Evolutionary conservation across 257 asterid genomes (phyloP), one percentile per base, ranked within the genome.

Genomic region (Parsonsia alboflavescens): DNA sequence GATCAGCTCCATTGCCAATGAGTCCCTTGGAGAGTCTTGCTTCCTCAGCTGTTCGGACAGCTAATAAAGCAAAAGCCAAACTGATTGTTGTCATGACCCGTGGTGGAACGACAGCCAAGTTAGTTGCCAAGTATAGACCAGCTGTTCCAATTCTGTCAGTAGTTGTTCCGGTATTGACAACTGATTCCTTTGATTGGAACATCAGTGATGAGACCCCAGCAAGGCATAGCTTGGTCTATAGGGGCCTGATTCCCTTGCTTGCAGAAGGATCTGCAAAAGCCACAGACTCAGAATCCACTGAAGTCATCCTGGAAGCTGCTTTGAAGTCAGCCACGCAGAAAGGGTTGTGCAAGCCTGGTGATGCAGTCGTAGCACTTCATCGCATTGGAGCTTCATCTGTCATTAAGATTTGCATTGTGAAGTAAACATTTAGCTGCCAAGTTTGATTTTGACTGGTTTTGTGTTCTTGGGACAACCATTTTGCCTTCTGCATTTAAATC

Each of bases 21-120:
- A 91, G 96, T 86, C 96, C 97, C 39, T 57, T 89, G 80, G 96
- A 91, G 85, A 87, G 93, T 9, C 86, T 90, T 6, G 97, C 97
- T 9, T 89, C 93, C 10, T 86, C 96, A 2, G 97, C 97, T 9
- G 97, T 92, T 5, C 87, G 95, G 10, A 85, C 93, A 0, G 96
- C 97, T 0, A 84, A 88, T 86, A 88, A 88, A 68, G 91, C 96
- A 7, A 65, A 19, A 58, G 95, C 97, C 0, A 87, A 83, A 58
- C 95, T 92, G 58, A 92, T 92, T 70, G 92, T 92, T 0, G 97
- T 92, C 79, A 59, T 92, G 84, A 92, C 97, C 36, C 93, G 96
- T 7, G 97, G 96, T 2, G 97, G 97, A 76, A 82, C 88, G 0
- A 92, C 97, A 0, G 96, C 97, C n/a, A 92, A 87, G 83, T 53